phyloP scores from a whole-genome alignment of 192 early-diverging fungal species.

The Coemansia sp. region DNA sequence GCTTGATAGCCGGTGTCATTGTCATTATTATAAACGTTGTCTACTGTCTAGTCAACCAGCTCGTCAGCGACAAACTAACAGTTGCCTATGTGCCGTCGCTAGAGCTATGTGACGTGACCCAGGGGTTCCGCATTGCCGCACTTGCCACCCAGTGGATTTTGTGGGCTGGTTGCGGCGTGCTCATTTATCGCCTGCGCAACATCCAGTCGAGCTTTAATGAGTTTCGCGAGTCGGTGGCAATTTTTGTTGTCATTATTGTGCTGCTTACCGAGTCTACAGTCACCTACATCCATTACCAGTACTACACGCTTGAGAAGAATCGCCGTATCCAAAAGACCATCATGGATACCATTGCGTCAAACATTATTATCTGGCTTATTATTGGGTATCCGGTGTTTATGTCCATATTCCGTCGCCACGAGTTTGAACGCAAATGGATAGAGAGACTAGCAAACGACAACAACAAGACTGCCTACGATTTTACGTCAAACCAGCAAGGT shows the following conservation, averaged over 20 bases:
- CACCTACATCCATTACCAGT: constrained; percentile 20
- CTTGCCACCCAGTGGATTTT: constrained; percentile 33
- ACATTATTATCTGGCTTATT: constrained; percentile 42
- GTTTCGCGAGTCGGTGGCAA: constrained; percentile 32
- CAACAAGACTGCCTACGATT: constrained; percentile 39
- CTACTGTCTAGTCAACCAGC: constrained; percentile 25
- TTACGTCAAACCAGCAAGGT: constrained; percentile 18
- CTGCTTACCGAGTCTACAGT: constrained; percentile 29
- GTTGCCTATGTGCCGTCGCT: constrained; percentile 4
- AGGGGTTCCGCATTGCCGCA: constrained; percentile 23
- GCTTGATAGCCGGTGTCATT: constrained; percentile 4
- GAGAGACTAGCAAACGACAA: constrained; percentile 44
- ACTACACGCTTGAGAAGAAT: constrained; percentile 19
- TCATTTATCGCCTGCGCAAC: constrained; percentile 43
- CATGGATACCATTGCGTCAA: constrained; percentile 33
- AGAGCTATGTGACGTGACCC: constrained; percentile 21
- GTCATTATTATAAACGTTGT: constrained; percentile 21
- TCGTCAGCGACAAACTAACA: constrained; percentile 16
- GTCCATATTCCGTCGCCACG: constrained; percentile 35
- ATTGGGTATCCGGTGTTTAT: constrained; percentile 34
- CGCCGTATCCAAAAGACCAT: constrained; percentile 42
- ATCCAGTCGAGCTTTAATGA: constrained; percentile 52
- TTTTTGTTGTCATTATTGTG: constrained; percentile 30
- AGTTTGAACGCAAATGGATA: constrained; percentile 39
- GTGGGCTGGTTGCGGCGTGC: constrained; percentile 22